Percentiles rank a stretch among this genome's conserved stretches.
Evolutionary conservation across 129 eudicot species (phyloP).

Genomic region (Flaveria bidentis): DNA sequence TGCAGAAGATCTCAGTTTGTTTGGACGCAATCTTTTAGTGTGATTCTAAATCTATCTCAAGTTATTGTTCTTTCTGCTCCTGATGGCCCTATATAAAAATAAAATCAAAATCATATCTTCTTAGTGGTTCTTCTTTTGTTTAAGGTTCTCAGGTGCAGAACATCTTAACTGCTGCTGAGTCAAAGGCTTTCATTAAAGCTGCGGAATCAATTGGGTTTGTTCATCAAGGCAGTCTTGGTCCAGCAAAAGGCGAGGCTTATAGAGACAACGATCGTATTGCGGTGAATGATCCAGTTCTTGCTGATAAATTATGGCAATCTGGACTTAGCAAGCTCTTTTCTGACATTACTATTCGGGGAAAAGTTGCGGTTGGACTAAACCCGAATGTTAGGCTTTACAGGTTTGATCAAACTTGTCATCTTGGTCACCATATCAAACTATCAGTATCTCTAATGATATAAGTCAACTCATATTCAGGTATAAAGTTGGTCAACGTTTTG

Average conservation of each 20-base stretch:
- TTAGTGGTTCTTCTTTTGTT: slow-evolving; percentile 29
- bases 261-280: slow-evolving; percentile 96
- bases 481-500: slow-evolving; percentile 89
- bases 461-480: slow-evolving; percentile 51
- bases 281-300: slow-evolving; percentile 75
- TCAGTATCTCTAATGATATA: neutral
- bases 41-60: neutral
- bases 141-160: slow-evolving; percentile 71
- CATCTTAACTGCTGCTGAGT: slow-evolving; percentile 67
- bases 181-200: slow-evolving; percentile 65
- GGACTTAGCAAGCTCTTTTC: slow-evolving; percentile 65
- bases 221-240: slow-evolving; percentile 99
- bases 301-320: slow-evolving; percentile 70
- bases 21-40: neutral
- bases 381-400: slow-evolving; percentile 92
- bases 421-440: neutral
- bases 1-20: too few species aligned
- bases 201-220: slow-evolving; percentile 87
- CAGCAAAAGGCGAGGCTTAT: slow-evolving; percentile 85
- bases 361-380: slow-evolving; percentile 87
- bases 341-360: slow-evolving; percentile 72
- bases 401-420: slow-evolving; percentile 36
- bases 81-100: neutral
- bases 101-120: neutral
- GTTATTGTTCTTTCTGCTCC: neutral